Evolutionary conservation across 73 alveolate genomes (phyloP).

Genomic region (Stentor roeselii): DNA sequence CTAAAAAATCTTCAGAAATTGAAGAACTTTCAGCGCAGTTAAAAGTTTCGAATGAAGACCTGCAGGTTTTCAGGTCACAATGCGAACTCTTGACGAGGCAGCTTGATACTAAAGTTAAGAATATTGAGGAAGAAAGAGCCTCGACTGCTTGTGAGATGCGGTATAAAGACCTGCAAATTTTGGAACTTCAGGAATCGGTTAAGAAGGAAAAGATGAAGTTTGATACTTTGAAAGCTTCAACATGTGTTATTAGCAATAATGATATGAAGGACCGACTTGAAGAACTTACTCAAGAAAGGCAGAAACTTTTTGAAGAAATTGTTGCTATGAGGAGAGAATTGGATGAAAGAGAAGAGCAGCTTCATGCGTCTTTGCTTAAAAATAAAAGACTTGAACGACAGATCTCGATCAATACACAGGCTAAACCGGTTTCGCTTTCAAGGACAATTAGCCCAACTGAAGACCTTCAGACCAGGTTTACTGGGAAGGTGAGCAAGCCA

Average conservation of each 20-base stretch:
- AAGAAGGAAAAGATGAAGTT: neutral
- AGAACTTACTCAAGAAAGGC: neutral
- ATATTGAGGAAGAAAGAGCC: neutral
- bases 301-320: neutral
- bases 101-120: constrained; percentile 3
- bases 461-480: neutral
- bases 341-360: neutral
- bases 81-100: neutral
- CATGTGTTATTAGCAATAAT: neutral
- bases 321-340: neutral
- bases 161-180: neutral
- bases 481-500: neutral
- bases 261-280: neutral
- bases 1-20: neutral
- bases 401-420: neutral
- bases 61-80: neutral
- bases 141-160: neutral
- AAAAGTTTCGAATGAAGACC: neutral
- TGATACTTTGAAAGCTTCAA: neutral
- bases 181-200: neutral
- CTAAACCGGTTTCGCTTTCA: neutral
- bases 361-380: neutral
- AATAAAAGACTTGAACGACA: neutral
- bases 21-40: neutral
- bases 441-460: neutral